Evolutionary conservation across 352 stramenopile genomes (phyloP).

Genomic region (Lagenidium giganteum): DNA sequence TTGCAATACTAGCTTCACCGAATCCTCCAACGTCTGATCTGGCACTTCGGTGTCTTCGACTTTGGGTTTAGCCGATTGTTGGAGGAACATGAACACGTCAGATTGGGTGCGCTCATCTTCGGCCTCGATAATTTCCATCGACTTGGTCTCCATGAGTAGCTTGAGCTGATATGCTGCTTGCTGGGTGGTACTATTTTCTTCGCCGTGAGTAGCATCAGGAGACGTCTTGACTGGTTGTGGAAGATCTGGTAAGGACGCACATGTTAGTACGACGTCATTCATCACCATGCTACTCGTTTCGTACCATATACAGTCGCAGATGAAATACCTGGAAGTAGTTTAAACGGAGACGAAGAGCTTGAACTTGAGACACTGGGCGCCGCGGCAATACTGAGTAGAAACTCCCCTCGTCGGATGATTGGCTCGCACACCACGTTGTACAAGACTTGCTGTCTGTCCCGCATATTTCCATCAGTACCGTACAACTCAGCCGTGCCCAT

Average conservation of each 20-base stretch:
- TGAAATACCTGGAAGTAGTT: slow-evolving; percentile 72
- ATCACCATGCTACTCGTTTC: too few species aligned
- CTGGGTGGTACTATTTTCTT: slow-evolving; percentile 21
- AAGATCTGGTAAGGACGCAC: too few species aligned
- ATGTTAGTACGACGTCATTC: not conserved
- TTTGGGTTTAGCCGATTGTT: slow-evolving; percentile 21
- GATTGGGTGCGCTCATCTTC: slow-evolving; percentile 80
- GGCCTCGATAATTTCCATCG: slow-evolving; percentile 70
- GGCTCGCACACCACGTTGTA: slow-evolving; percentile 82
- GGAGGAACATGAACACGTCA: slow-evolving; percentile 80
- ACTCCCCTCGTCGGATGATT: slow-evolving; percentile 57
- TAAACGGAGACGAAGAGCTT: slow-evolving; percentile 36
- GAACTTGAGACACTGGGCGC: slow-evolving; percentile 27
- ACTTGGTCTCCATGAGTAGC: slow-evolving; percentile 67
- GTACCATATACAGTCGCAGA: slow-evolving; percentile 45
- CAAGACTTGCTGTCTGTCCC: slow-evolving; percentile 61
- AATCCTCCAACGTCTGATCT: slow-evolving; percentile 26
- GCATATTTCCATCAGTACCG: slow-evolving; percentile 13
- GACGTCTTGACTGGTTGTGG: slow-evolving; percentile 9
- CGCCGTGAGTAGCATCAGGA: slow-evolving; percentile 1
- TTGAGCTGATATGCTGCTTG: slow-evolving; percentile 54
- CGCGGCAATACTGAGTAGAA: slow-evolving; percentile 57
- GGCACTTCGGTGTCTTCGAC: slow-evolving; percentile 18
- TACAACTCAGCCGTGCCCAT: not conserved
- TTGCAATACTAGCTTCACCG: slow-evolving; percentile 42